Percentiles rank a stretch among this genome's conserved stretches.
Evolutionary conservation across 192 early-diverging fungal genomes (phyloP).

Genomic region (Coemansia guatemalensis): DNA sequence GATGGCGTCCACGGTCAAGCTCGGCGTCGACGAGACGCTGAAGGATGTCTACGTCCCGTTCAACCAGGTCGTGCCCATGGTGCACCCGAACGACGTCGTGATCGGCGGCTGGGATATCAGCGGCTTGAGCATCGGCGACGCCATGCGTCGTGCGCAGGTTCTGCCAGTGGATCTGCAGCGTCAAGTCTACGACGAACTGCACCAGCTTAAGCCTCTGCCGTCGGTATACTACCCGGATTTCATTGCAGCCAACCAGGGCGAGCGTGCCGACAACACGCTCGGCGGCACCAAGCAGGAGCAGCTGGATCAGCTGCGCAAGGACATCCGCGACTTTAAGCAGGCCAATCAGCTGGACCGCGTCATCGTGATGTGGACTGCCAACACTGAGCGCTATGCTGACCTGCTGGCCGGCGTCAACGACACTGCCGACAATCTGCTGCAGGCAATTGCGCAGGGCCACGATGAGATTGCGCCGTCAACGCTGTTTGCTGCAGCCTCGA

Average conservation of each 20-base stretch:
- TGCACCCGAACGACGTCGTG: conserved; percentile 94
- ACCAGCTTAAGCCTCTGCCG: conserved; percentile 80
- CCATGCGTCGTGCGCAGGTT: conserved; percentile 95
- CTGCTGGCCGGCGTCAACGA: conserved; percentile 93
- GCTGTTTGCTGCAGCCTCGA: conserved; percentile 93
- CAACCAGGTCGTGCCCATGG: conserved; percentile 92
- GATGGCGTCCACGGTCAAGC: conserved; percentile 93
- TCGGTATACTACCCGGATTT: conserved; percentile 99
- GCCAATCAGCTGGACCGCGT: conserved; percentile 87
- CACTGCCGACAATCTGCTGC: conserved; percentile 89
- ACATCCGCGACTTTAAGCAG: conserved; percentile 96
- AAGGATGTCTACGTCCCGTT: conserved; percentile 94
- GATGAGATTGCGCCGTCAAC: conserved; percentile 93
- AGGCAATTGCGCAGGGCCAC: conserved; percentile 79
- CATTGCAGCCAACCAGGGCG: conserved; percentile 98
- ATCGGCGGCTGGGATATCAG: conserved; percentile 99
- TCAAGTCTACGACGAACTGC: conserved; percentile 82
- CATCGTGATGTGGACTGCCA: conserved; percentile 98
- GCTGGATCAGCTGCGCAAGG: conserved; percentile 87
- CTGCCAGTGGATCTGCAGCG: conserved; percentile 96
- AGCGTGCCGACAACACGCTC: conserved; percentile 93
- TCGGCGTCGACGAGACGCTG: conserved; percentile 81
- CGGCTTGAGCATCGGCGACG: conserved; percentile 76
- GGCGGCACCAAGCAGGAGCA: conserved; percentile 88
- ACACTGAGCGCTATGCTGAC: conserved; percentile 86